Percentiles rank a stretch among this genome's conserved stretches.
Conservation (phyloP, 1,284 basidiomycete genomes). For the Trichosporon inkin region DNA sequence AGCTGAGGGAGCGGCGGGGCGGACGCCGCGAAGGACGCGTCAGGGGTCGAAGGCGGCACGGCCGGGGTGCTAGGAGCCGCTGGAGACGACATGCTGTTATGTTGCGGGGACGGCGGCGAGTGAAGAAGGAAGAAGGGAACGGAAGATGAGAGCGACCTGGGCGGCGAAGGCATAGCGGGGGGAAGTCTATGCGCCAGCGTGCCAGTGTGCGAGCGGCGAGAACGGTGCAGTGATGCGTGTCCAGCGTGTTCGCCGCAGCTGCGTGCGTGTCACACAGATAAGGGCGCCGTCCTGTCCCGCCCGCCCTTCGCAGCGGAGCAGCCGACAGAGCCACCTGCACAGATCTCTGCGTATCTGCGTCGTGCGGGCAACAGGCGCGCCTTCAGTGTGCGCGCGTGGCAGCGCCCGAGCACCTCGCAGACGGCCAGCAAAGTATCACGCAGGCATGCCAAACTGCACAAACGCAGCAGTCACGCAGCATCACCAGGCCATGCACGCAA, state of each 20-base stretch:
- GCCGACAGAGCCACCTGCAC: not conserved
- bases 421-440: not conserved
- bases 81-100: not conserved
- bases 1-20: not conserved
- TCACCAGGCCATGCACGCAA: not conserved
- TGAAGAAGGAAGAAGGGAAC: not conserved
- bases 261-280: conserved; percentile 3
- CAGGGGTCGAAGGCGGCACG: conserved; percentile 1
- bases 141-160: not conserved
- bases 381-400: too few species aligned
- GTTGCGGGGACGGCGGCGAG: not conserved
- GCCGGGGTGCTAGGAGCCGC: not conserved
- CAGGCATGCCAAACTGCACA: not conserved
- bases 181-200: not conserved
- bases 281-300: conserved; percentile 5
- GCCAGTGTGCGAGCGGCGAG: not conserved
- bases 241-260: not conserved
- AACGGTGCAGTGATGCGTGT: not conserved
- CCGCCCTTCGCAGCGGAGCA: not conserved
- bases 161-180: not conserved
- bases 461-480: not conserved
- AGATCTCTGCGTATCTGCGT: not conserved
- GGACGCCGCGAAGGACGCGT: not conserved
- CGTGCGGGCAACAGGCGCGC: not conserved
- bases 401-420: not conserved